phyloP scores from a whole-genome alignment of 306 rosid genomes.

The Carpinus viminea region DNA sequence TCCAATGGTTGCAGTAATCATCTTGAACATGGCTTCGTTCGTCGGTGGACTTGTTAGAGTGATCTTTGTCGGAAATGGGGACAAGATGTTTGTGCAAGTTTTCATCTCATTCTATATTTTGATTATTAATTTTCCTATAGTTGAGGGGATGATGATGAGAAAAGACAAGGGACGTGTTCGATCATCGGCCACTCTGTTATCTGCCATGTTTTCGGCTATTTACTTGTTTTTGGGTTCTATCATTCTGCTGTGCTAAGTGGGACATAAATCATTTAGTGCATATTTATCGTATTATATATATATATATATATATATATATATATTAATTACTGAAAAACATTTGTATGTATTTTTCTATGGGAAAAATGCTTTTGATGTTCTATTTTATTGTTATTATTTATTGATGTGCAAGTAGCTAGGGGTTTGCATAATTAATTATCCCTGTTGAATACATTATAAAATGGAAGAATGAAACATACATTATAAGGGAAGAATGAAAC shows the following conservation, averaged over 20 bases:
- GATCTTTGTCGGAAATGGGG: slow-evolving; percentile 30
- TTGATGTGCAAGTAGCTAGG: no score
- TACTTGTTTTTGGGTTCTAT: slow-evolving; percentile 17
- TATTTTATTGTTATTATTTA: no score
- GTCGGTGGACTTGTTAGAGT: slow-evolving; percentile 42
- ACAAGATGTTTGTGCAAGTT: slow-evolving; percentile 38
- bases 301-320: no score
- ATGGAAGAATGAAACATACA: no score
- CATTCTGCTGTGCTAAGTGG: background rate
- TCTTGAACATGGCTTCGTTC: slow-evolving; percentile 46
- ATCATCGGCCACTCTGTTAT: slow-evolving; percentile 22
- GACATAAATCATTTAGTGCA: no score
- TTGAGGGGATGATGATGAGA: slow-evolving; percentile 38
- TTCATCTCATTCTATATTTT: slow-evolving; percentile 29
- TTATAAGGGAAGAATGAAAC: no score
- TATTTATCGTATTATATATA: no score
- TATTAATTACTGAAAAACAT: no score
- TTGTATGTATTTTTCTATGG: no score
- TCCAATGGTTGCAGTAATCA: slow-evolving; percentile 53
- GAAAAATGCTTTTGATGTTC: no score
- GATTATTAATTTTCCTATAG: slow-evolving; percentile 19
- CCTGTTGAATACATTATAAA: no score
- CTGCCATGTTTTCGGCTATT: slow-evolving; percentile 18
- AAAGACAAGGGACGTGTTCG: slow-evolving; percentile 35
- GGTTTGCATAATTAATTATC: no score